Evolutionary conservation across 495 filamentous ascomycete species (phyloP).

Genomic region (Letharia columbiana): DNA sequence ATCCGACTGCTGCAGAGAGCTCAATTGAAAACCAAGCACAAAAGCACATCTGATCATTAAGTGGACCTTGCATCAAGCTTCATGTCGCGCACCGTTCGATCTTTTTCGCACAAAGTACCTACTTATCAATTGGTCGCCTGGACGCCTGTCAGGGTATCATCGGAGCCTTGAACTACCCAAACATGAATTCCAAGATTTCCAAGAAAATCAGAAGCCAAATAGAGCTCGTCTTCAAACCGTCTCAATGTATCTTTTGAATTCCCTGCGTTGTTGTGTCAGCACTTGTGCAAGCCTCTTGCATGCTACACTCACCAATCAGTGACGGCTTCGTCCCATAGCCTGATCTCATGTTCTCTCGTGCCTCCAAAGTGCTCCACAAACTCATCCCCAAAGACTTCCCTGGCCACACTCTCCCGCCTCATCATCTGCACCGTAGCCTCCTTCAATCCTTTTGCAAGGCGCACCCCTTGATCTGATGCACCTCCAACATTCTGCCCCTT

Average conservation of each 20-base stretch:
- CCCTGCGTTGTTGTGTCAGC: slow-evolving; percentile 35
- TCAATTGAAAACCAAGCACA: no score
- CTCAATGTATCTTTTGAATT: slow-evolving; percentile 66
- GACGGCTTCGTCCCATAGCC: slow-evolving; percentile 89
- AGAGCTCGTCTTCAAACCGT: slow-evolving; percentile 42
- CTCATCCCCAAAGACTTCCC: slow-evolving; percentile 85
- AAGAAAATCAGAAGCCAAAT: neutral
- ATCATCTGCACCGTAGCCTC: slow-evolving; percentile 74
- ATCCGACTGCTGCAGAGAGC: no score
- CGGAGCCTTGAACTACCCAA: neutral
- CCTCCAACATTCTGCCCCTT: slow-evolving; percentile 75
- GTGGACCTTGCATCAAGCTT: no score
- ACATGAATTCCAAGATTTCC: neutral
- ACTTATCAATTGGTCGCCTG: neutral
- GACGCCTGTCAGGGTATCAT: neutral
- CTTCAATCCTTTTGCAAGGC: slow-evolving; percentile 71
- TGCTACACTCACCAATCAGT: slow-evolving; percentile 71
- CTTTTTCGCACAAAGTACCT: neutral
- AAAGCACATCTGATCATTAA: no score
- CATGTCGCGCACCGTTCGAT: no score
- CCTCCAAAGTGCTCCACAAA: slow-evolving; percentile 95
- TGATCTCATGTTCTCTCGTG: slow-evolving; percentile 83
- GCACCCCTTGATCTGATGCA: slow-evolving; percentile 45
- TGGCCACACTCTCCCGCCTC: slow-evolving; percentile 66
- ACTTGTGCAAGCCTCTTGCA: neutral